Base-by-base conservation (phyloP, 345 rosid species). In the Corymbia maculata region DNA sequence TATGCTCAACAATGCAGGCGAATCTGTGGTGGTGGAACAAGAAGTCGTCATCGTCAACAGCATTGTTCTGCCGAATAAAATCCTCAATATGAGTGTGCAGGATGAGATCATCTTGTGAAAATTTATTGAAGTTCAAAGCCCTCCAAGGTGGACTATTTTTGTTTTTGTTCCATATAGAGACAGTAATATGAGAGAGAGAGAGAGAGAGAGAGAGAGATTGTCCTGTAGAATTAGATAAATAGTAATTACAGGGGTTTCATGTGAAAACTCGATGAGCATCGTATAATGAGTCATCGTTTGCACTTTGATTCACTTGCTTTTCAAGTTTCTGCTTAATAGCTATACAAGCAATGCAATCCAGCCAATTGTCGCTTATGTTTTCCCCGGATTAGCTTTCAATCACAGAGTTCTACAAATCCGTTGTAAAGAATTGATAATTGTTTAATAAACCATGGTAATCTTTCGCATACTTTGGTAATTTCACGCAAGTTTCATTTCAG, bases 21-120 rank as follows among this genome's bases (percentile, higher is more conserved):
- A 96, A 90, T 95, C 94, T 64, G 99, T 95, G n/a, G 93, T 89
- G 1, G 98, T 95, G 14, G 99, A 97, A 92, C 97, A 97, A 90
- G 97, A 94, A 92, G 95, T 94, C 8, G 94, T 94, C 49, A 92
- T 97, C 80, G 91, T 91, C 87, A 95, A 94, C 91, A 91, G 98
- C 93, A 97, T 97, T 70, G 97, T 97, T 88, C 99, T 97, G 57
- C 97, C 95, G 45, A 93, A 95, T 70, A 95, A 96, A 89, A 92
- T 91, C 59, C 95, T 96, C 22, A 94, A 93, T 85, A 82, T 90
- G 51, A 94, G 95, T 64, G 97, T 95, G 79, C 97, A 94, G 87
- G 96, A 95, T 2, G 98, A 97, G 90, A 97, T 94, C 86, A 95
- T 97, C 88, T 92, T 97, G 85, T 95, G 91, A 89, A 45, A 42